phyloP scores from a whole-genome alignment of 306 rosid genomes.

The Cajanus cajan region DNA sequence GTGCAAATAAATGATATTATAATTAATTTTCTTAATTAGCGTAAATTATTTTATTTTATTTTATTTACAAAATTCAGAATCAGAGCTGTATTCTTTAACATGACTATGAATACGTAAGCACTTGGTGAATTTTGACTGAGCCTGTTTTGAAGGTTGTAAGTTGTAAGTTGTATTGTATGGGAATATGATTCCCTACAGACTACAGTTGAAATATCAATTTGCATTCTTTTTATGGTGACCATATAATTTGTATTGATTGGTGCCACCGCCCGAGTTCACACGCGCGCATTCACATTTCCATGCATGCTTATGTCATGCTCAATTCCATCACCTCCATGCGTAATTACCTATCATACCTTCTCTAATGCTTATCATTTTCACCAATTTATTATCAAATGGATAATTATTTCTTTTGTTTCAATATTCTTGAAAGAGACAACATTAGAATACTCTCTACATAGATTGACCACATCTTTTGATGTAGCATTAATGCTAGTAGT shows the following conservation, averaged over 20 bases:
- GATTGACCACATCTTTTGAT: not conserved
- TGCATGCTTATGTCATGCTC: constrained; percentile 8
- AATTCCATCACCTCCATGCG: not conserved
- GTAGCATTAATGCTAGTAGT: not conserved
- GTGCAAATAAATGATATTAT: too few relatives aligned
- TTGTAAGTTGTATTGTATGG: not conserved
- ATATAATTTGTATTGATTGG: not conserved
- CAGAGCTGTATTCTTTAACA: too few relatives aligned
- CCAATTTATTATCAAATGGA: not conserved
- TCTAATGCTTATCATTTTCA: too few relatives aligned
- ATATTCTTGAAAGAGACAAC: not conserved
- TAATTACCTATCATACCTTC: not conserved
- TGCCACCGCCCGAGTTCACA: not conserved
- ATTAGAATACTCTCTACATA: not conserved
- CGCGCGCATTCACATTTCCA: not conserved
- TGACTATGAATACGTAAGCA: not conserved
- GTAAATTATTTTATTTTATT: too few relatives aligned
- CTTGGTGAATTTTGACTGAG: not conserved
- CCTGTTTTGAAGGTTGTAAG: not conserved
- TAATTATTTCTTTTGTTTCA: not conserved
- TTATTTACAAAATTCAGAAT: too few relatives aligned
- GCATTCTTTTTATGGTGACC: not conserved
- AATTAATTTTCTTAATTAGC: too few relatives aligned
- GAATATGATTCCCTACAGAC: not conserved
- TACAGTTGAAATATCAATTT: not conserved